phyloP scores from a whole-genome alignment of 768 basidiomycete species.

The Leccinum disarticulatum region DNA sequence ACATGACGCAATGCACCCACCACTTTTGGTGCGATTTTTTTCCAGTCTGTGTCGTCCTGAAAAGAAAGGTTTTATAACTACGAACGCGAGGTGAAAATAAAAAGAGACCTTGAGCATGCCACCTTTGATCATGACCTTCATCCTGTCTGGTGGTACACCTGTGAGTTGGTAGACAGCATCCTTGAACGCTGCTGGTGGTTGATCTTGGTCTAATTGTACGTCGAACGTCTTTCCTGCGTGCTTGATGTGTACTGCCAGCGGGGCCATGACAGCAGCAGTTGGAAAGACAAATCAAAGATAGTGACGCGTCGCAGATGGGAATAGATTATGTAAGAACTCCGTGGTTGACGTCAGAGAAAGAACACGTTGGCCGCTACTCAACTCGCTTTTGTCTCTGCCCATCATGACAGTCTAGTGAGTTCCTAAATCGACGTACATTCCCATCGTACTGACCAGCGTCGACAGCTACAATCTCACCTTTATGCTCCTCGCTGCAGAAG shows the following conservation, averaged over 20 bases:
- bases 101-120: constrained; percentile 76
- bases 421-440: no score
- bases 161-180: constrained; percentile 77
- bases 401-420: constrained; percentile 53
- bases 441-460: constrained; percentile 3
- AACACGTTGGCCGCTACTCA: constrained; percentile 22
- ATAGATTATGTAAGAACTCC: constrained; percentile 25
- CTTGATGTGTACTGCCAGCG: constrained; percentile 79
- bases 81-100: neutral
- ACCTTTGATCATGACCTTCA: constrained; percentile 98
- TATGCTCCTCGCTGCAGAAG: constrained; percentile 76
- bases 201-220: constrained; percentile 70
- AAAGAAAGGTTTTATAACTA: neutral
- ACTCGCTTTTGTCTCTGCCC: neutral
- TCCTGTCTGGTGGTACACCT: constrained; percentile 84
- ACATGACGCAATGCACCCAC: constrained; percentile 41
- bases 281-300: neutral
- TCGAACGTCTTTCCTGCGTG: constrained; percentile 82
- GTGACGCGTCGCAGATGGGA: constrained; percentile 33
- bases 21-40: constrained; percentile 78
- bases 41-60: constrained; percentile 86
- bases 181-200: constrained; percentile 75
- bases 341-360: constrained; percentile 28
- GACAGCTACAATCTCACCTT: constrained; percentile 78
- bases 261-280: constrained; percentile 49